Conservation (phyloP, 192 early-diverging fungal genomes). For the Linnemannia elongata region DNA sequence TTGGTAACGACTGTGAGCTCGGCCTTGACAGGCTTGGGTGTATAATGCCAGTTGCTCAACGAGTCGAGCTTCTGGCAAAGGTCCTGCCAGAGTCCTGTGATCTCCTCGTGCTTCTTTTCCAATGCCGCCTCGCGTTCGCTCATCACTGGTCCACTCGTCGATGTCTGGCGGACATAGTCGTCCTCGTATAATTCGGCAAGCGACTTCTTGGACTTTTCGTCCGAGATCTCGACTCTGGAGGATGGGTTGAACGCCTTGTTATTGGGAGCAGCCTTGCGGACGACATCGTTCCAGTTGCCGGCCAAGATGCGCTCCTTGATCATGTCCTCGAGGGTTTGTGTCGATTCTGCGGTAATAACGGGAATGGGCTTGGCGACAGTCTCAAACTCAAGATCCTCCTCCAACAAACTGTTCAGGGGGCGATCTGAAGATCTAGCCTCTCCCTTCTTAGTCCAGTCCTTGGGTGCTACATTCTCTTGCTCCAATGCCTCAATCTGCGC, state of each 20-base stretch:
- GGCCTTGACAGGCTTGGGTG: conserved; percentile 81
- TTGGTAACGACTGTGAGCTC: conserved; percentile 85
- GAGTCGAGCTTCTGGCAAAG: conserved; percentile 91
- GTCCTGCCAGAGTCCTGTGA: conserved; percentile 81
- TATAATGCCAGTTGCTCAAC: conserved; percentile 94
- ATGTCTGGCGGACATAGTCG: conserved; percentile 81
- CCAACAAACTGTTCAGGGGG: conserved; percentile 93
- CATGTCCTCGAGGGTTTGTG: conserved; percentile 89
- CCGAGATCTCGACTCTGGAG: conserved; percentile 83
- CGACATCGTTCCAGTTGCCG: conserved; percentile 93
- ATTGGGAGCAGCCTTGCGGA: conserved; percentile 86
- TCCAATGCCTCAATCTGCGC: conserved; percentile 88
- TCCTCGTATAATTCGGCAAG: conserved; percentile 94
- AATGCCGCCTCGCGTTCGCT: conserved; percentile 86
- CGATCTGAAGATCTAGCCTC: conserved; percentile 86
- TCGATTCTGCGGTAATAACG: conserved; percentile 92
- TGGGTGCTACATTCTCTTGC: conserved; percentile 82
- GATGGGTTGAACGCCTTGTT: conserved; percentile 79
- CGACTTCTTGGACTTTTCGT: conserved; percentile 89
- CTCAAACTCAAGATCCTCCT: conserved; percentile 94
- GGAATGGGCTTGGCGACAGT: conserved; percentile 93
- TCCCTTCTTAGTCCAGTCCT: conserved; percentile 93
- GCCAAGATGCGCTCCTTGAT: conserved; percentile 95
- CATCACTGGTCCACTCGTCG: conserved; percentile 58
- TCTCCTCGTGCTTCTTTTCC: conserved; percentile 84